Percentiles rank a stretch among this genome's conserved stretches.
These are phyloP conservation scores for Mortierella claussenii DNA, from an alignment of 192 early-diverging fungal species.

Conservation along the genomic window DNA sequence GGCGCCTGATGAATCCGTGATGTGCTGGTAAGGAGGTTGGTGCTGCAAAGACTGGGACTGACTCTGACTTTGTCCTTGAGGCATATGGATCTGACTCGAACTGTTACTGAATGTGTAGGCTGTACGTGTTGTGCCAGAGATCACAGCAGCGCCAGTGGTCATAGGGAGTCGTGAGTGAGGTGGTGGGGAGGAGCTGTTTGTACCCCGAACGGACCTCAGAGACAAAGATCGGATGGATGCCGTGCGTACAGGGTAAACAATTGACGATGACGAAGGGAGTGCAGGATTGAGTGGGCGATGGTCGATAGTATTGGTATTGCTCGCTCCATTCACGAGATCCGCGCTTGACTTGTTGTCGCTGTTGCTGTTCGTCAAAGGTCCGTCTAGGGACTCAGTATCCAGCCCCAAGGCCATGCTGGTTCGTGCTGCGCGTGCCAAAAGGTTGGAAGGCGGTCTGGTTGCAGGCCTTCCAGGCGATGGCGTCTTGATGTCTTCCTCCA, in stretches of 20 bases:
- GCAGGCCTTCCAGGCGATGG: constrained; percentile 29
- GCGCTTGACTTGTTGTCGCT: neutral
- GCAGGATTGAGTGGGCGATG: neutral
- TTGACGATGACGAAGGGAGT: neutral
- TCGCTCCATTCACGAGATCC: neutral
- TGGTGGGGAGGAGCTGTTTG: constrained; percentile 23
- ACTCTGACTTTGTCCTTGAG: neutral
- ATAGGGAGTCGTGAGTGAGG: constrained; percentile 8
- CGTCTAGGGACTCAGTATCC: constrained; percentile 9
- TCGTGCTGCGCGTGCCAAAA: constrained; percentile 37
- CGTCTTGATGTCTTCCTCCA: neutral
- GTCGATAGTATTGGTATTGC: neutral
- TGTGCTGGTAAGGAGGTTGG: constrained; percentile 33
- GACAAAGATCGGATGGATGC: constrained; percentile 11
- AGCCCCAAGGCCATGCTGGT: constrained; percentile 31
- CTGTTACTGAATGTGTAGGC: constrained; percentile 41
- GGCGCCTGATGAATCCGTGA: constrained; percentile 43
- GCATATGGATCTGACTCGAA: constrained; percentile 38
- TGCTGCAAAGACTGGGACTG: too few species aligned
- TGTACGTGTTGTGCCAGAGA: constrained; percentile 37
- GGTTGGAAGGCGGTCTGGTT: constrained; percentile 33
- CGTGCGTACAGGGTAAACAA: constrained; percentile 10
- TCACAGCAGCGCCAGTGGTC: constrained; percentile 35
- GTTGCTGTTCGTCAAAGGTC: neutral
- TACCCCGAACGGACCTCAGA: constrained; percentile 1